Base-by-base conservation (phyloP, 768 basidiomycete species). In the Clitopilus hobsonii region DNA sequence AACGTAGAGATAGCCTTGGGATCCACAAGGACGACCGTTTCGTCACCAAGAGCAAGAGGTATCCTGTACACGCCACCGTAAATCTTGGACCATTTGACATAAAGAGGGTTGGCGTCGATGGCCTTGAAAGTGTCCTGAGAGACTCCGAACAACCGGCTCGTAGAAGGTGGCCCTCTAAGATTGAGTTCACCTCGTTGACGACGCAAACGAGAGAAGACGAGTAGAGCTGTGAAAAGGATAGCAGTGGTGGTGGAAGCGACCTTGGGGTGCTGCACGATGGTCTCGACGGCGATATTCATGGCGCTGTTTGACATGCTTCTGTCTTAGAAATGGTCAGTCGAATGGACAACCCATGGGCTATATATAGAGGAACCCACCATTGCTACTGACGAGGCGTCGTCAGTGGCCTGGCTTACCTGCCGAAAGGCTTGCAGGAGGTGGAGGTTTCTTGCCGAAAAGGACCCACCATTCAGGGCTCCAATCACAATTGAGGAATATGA, bases 1-100 rank as follows among this genome's bases (percentile, higher is more conserved):
- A 81, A 73, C 58, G 85, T 80, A 0, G 74, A 69, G n/a, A 79
- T 65, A 0, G 83, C 82, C 64, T 77, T 82, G 2, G 75, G 75
- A 58, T 81, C 81, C 32, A 36, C 13, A 14, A 36, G 13, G 32
- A 36, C 8, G 2, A 36, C 13, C 4, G 32, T 11, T 36, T 36
- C 32, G n/a, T 11, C 32, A 10, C 32, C 32, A 11, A 11, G n/a
- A 36, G n/a, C 32, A 11, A 11, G 13, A 11, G 32, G 32, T 14
- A 36, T 36, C 32, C n/a, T 36, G 32, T 14, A 36, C 13, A 36
- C 32, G 4, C 13, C 3, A 4, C 32, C 32, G 10, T 36, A 36
- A 2, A 10, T n/a, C n/a, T 36, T 36, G 32, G 32, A 36, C 32
- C 32, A 36, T 14, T 11, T n/a, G 32, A 36, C 10, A 36, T 36